Conservation (phyloP, 192 early-diverging fungal genomes). For the Allomyces javanicus region DNA sequence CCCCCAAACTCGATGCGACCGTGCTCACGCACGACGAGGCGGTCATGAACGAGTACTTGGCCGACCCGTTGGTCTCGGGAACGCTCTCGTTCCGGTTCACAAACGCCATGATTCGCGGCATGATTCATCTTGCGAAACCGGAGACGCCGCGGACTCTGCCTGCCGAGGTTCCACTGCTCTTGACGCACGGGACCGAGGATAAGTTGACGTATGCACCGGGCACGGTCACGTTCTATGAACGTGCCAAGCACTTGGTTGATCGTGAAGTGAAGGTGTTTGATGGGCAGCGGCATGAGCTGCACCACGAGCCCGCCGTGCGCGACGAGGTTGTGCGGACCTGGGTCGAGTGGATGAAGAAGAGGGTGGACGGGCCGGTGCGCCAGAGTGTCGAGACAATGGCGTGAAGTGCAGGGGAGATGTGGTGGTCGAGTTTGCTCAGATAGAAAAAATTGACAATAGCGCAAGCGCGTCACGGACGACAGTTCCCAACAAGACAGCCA, state of each 20-base stretch:
- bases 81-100: not conserved
- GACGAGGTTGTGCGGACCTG: not conserved
- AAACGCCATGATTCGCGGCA: not conserved
- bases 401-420: too few species aligned
- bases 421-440: not conserved
- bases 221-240: not conserved
- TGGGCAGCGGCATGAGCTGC: not conserved
- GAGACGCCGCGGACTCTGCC: not conserved
- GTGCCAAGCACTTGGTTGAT: not conserved
- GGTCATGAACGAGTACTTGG: conserved; percentile 23
- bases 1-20: conserved; percentile 15
- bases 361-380: not conserved
- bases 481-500: not conserved
- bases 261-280: not conserved
- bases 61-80: conserved; percentile 30
- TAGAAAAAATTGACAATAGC: not conserved
- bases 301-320: not conserved
- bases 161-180: not conserved
- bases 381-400: too few species aligned
- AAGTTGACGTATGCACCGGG: not conserved
- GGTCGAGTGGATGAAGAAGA: not conserved
- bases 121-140: too few species aligned
- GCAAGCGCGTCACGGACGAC: not conserved
- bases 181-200: not conserved
- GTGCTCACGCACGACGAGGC: conserved; percentile 19